These are phyloP conservation scores for Solanum appendiculatum DNA, from an alignment of 257 asterid species.

Conservation along the genomic window DNA sequence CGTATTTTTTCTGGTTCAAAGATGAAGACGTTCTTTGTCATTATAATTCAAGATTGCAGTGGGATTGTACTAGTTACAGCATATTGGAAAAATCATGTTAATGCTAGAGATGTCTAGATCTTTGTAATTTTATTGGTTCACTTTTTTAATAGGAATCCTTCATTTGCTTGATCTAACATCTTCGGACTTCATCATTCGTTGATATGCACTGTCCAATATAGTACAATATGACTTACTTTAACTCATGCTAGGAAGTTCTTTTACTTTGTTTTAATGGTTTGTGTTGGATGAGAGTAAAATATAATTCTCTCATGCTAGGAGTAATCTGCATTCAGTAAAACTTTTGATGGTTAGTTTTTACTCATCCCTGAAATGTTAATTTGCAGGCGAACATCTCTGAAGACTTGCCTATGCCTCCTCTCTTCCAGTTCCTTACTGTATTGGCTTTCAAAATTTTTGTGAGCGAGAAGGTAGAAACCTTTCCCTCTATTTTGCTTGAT, in stretches of 20 bases:
- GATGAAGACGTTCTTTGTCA: background rate
- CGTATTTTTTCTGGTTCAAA: background rate
- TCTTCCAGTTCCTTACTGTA: slow-evolving; percentile 86
- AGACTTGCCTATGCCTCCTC: slow-evolving; percentile 89
- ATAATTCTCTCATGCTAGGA: background rate
- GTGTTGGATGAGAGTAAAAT: background rate
- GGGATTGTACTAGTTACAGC: background rate
- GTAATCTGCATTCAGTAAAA: background rate
- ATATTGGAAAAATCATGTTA: background rate
- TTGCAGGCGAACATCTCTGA: slow-evolving; percentile 58
- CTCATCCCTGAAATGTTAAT: slow-evolving; percentile 4
- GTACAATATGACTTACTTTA: background rate
- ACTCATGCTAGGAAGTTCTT: background rate
- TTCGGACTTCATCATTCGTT: background rate
- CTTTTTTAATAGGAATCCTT: background rate
- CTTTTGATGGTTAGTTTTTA: background rate
- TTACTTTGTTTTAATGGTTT: background rate
- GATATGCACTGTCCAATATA: background rate
- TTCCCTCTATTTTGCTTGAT: background rate
- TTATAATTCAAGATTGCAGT: background rate
- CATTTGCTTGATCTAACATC: background rate
- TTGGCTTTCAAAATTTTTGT: slow-evolving; percentile 76
- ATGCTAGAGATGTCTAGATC: background rate
- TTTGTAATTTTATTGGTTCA: background rate
- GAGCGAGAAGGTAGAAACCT: slow-evolving; percentile 48